Evolutionary conservation across 352 stramenopile genomes (phyloP).

Genomic region (Pythium scleroteichum): DNA sequence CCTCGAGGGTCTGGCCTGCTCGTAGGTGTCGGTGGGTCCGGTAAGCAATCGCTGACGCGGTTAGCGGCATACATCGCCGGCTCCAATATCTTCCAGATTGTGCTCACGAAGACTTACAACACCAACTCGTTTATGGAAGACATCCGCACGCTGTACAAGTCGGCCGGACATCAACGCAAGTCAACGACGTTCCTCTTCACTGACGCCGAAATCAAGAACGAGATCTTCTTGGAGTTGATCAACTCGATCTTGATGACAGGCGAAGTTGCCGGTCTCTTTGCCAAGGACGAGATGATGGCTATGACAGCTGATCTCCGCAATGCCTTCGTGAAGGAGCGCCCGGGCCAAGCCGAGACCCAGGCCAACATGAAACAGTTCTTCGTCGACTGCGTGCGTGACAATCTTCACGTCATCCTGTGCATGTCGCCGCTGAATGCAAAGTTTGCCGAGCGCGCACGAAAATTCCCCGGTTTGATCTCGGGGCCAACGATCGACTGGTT

Average conservation of each 20-base stretch:
- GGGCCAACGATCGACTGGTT: slow-evolving; percentile 99
- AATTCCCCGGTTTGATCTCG: slow-evolving; percentile 97
- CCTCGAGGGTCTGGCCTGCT: slow-evolving; percentile 94
- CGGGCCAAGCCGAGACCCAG: slow-evolving; percentile 93
- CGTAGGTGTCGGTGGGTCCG: slow-evolving; percentile 96
- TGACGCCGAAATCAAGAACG: slow-evolving; percentile 98
- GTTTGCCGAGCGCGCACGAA: slow-evolving; percentile 95
- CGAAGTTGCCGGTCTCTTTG: slow-evolving; percentile 97
- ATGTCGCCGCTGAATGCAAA: slow-evolving; percentile 99
- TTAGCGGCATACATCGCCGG: slow-evolving; percentile 96
- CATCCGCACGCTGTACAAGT: slow-evolving; percentile 96
- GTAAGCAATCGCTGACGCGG: slow-evolving; percentile 97
- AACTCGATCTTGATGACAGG: slow-evolving; percentile 99
- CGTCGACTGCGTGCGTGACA: slow-evolving; percentile 97
- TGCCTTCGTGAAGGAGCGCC: slow-evolving; percentile 94
- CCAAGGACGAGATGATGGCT: slow-evolving; percentile 99
- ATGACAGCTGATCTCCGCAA: slow-evolving; percentile 97
- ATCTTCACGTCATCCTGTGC: slow-evolving; percentile 98
- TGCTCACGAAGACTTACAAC: slow-evolving; percentile 99
- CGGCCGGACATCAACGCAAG: slow-evolving; percentile 94
- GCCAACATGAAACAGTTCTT: slow-evolving; percentile 99
- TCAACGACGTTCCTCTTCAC: slow-evolving; percentile 98
- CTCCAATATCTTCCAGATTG: slow-evolving; percentile 97
- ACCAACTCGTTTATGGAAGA: slow-evolving; percentile 98
- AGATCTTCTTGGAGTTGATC: slow-evolving; percentile 98